Evolutionary conservation across 1,284 basidiomycete species (phyloP).

Genomic region (Cryptococcus sp.): DNA sequence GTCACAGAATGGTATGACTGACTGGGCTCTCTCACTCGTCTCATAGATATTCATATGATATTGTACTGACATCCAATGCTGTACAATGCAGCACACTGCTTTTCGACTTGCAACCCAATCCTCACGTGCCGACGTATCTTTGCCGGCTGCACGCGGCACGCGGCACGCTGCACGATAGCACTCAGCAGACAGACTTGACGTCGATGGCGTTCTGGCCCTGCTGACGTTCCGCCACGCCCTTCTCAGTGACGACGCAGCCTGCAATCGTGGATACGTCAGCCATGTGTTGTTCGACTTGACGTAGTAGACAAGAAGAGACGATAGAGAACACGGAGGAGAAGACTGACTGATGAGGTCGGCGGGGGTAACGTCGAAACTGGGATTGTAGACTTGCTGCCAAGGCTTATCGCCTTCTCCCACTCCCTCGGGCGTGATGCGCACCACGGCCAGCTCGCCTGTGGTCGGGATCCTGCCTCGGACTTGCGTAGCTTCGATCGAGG

Average conservation of each 20-base stretch:
- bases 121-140: background rate
- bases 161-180: background rate
- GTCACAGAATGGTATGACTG: too few relatives aligned
- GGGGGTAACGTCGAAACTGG: slow-evolving; percentile 90
- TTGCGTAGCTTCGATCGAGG: slow-evolving; percentile 79
- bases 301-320: background rate
- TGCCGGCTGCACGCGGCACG: background rate
- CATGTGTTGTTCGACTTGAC: slow-evolving; percentile 18
- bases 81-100: too few relatives aligned
- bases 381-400: slow-evolving; percentile 71
- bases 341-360: slow-evolving; percentile 62
- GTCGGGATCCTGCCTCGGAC: slow-evolving; percentile 65
- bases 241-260: slow-evolving; percentile 82
- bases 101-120: background rate
- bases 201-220: slow-evolving; percentile 49
- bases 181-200: slow-evolving; percentile 41
- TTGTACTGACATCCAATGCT: too few relatives aligned
- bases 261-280: slow-evolving; percentile 11
- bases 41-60: too few relatives aligned
- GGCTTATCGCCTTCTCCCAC: slow-evolving; percentile 47
- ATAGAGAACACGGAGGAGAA: background rate
- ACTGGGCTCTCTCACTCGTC: too few relatives aligned
- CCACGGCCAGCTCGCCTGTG: slow-evolving; percentile 47
- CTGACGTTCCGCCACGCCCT: slow-evolving; percentile 69
- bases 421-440: slow-evolving; percentile 52